These are phyloP conservation scores for Passalora sequoiae DNA, from an alignment of 2,329 filamentous ascomycete genomes.

Conservation along the genomic window DNA sequence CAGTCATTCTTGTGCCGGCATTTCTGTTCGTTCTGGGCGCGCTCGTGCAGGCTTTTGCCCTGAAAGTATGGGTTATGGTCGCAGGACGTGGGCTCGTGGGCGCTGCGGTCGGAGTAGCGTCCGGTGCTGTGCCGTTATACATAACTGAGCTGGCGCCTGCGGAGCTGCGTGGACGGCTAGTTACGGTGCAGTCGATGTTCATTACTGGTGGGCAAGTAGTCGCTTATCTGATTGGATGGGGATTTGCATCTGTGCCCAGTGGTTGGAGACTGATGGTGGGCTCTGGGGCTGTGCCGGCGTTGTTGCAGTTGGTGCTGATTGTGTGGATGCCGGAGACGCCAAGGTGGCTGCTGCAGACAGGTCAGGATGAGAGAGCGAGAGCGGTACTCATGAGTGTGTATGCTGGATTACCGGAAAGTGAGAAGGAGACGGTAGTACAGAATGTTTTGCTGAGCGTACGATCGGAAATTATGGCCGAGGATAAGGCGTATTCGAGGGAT, in stretches of 20 bases:
- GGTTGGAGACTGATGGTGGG: slow-evolving; percentile 94
- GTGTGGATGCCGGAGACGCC: slow-evolving; percentile 80
- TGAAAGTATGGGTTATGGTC: slow-evolving; percentile 60
- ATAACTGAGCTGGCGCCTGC: slow-evolving; percentile 28
- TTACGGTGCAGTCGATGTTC: slow-evolving; percentile 76
- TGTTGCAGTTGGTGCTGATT: slow-evolving; percentile 64
- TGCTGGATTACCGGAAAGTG: slow-evolving; percentile 11
- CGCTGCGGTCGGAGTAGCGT: slow-evolving; percentile 67
- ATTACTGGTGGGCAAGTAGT: slow-evolving; percentile 85
- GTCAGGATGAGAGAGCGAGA: slow-evolving; percentile 57
- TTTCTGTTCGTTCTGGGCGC: slow-evolving; percentile 65
- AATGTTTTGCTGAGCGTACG: slow-evolving; percentile 64
- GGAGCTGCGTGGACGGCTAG: slow-evolving; percentile 63
- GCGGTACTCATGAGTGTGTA: slow-evolving; percentile 49
- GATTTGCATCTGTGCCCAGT: slow-evolving; percentile 53
- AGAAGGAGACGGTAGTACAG: slow-evolving; percentile 49
- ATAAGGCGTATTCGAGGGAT: slow-evolving; percentile 16
- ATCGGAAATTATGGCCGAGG: slow-evolving; percentile 53
- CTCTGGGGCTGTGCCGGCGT: slow-evolving; percentile 70
- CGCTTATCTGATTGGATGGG: slow-evolving; percentile 79
- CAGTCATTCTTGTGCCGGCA: slow-evolving; percentile 52
- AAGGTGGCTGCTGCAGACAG: slow-evolving; percentile 73
- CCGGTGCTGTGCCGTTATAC: slow-evolving; percentile 69
- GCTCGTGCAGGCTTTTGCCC: slow-evolving; percentile 56
- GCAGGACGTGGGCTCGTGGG: slow-evolving; percentile 64